Conservation (phyloP, 192 early-diverging fungal species). For the Funneliformis geosporum region DNA sequence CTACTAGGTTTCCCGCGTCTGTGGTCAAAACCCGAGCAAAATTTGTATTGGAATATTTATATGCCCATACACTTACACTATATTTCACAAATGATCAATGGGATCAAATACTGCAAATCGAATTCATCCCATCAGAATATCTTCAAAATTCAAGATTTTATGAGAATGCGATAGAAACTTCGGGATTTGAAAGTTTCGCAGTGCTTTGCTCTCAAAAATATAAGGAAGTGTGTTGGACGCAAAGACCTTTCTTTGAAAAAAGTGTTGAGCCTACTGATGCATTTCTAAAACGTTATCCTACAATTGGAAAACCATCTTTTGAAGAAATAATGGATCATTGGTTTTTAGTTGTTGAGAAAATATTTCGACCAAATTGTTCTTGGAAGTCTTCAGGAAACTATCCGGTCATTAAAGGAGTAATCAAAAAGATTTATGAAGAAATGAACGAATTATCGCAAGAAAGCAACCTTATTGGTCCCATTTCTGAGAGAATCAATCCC, state of each 20-base stretch:
- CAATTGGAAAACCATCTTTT: background rate
- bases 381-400: background rate
- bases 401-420: background rate
- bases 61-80: background rate
- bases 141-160: background rate
- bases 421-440: background rate
- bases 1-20: background rate
- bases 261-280: background rate
- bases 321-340: background rate
- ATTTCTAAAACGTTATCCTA: background rate
- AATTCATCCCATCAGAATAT: conserved; percentile 12
- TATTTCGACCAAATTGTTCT: background rate
- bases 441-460: conserved; percentile 4
- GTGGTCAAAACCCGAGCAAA: background rate
- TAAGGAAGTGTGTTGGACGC: conserved; percentile 2
- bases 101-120: background rate
- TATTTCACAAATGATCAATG: background rate
- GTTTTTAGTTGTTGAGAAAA: background rate
- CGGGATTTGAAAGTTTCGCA: background rate
- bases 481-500: background rate
- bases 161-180: background rate
- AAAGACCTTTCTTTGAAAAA: background rate
- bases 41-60: background rate
- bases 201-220: background rate
- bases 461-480: too few species aligned